Evolutionary conservation across 78 protist genomes (phyloP).

Genomic region (Dictyostelium firmibasis): DNA sequence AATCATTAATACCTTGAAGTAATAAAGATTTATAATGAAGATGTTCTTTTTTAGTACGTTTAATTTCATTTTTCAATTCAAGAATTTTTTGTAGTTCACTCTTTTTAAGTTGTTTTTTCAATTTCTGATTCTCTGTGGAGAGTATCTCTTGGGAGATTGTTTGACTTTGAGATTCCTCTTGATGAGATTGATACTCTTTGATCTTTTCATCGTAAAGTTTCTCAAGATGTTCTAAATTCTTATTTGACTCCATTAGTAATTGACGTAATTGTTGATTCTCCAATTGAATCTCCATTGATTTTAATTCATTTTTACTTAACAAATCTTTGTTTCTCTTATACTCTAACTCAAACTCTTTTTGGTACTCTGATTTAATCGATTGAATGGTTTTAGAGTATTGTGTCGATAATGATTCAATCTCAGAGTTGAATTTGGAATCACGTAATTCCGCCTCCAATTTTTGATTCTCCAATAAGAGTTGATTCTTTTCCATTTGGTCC

Average conservation of each 20-base stretch:
- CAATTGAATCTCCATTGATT: background rate
- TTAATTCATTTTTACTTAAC: background rate
- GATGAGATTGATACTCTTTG: background rate
- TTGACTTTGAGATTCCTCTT: conserved; percentile 27
- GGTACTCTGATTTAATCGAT: conserved; percentile 2
- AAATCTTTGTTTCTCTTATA: conserved; percentile 9
- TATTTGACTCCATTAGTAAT: background rate
- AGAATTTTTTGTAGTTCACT: conserved; percentile 28
- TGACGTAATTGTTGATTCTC: conserved; percentile 30
- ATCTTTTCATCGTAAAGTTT: conserved; percentile 16
- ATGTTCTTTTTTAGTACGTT: conserved; percentile 54
- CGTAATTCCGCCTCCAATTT: background rate
- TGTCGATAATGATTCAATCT: background rate
- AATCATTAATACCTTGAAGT: conserved; percentile 50
- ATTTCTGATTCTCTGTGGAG: conserved; percentile 15
- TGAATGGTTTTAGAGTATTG: conserved; percentile 24
- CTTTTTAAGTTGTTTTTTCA: conserved; percentile 9
- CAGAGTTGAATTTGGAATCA: background rate
- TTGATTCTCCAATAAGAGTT: background rate
- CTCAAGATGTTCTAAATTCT: conserved; percentile 7
- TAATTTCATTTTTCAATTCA: conserved; percentile 51
- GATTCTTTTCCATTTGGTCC: background rate
- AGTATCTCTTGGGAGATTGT: conserved; percentile 42
- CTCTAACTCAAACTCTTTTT: conserved; percentile 28
- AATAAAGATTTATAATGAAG: conserved; percentile 32